A percentile compares a stretch with the other conserved stretches of the same genome.
Conservation (phyloP, 352 stramenopile genomes). For the Phytophthora kernoviae region DNA sequence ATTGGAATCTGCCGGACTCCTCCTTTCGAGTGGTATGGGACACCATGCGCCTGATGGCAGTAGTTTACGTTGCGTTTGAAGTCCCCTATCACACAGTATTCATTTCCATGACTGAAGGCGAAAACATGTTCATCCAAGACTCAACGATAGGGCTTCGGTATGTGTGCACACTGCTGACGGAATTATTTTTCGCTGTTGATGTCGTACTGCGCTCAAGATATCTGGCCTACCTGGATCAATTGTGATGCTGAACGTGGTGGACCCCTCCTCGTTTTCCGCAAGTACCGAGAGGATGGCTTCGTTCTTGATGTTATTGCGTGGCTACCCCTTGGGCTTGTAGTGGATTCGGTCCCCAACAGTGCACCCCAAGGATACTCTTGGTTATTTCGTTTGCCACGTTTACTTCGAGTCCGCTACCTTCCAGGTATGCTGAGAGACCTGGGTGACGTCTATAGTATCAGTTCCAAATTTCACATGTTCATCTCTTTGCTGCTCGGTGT, state of each 20-base stretch:
- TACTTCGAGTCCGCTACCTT: constrained; percentile 50
- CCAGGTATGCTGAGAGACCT: constrained; percentile 49
- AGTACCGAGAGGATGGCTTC: constrained; percentile 54
- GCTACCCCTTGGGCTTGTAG: constrained; percentile 38
- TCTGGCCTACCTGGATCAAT: constrained; percentile 58
- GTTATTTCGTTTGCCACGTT: constrained; percentile 41
- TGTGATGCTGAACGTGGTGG: constrained; percentile 51
- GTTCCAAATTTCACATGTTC: constrained; percentile 52
- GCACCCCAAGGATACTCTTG: constrained; percentile 32
- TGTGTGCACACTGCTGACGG: constrained; percentile 31
- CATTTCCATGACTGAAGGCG: constrained; percentile 36
- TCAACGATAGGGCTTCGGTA: constrained; percentile 24
- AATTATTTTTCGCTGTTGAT: constrained; percentile 56
- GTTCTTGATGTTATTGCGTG: constrained; percentile 47
- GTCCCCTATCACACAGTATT: constrained; percentile 70
- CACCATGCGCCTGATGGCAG: constrained; percentile 33
- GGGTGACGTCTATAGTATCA: constrained; percentile 50
- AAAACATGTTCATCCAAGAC: constrained; percentile 1
- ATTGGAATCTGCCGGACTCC: constrained; percentile 47
- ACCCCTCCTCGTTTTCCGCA: constrained; percentile 55
- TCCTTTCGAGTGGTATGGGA: constrained; percentile 54
- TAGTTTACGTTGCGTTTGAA: constrained; percentile 57
- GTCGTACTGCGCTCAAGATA: constrained; percentile 47
- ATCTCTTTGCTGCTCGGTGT: constrained; percentile 47
- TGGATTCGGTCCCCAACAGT: constrained; percentile 30